A percentile compares a stretch with the other conserved stretches of the same genome.
Conservation (phyloP, 1,284 basidiomycete genomes). For the Malassezia sp. region DNA sequence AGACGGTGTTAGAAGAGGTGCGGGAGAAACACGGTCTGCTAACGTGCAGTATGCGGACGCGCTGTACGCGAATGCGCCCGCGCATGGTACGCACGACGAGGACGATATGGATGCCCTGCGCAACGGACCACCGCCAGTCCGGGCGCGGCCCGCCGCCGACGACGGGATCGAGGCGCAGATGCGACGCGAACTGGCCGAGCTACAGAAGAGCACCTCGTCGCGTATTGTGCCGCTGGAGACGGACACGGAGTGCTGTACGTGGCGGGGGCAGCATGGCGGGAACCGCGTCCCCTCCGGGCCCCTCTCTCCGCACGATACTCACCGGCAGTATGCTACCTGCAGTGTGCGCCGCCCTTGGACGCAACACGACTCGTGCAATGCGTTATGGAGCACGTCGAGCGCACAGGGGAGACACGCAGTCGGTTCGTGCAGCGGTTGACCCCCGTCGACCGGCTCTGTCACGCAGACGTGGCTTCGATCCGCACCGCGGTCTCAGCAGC, state of each 20-base stretch:
- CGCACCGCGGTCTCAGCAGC: neutral
- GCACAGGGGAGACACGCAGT: constrained; percentile 25
- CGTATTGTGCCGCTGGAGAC: constrained; percentile 7
- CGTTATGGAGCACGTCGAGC: constrained; percentile 24
- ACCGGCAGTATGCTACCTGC: constrained; percentile 16
- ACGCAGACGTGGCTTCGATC: constrained; percentile 7
- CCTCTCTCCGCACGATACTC: too few species aligned
- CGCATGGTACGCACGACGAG: constrained; percentile 1
- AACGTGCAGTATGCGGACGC: neutral
- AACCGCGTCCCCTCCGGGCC: too few species aligned
- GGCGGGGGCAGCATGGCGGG: neutral
- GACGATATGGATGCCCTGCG: constrained; percentile 27
- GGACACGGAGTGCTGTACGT: constrained; percentile 15
- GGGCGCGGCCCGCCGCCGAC: neutral
- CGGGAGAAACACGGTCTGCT: constrained; percentile 17
- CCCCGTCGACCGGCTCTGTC: constrained; percentile 7
- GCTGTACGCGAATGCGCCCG: neutral
- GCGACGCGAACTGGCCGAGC: constrained; percentile 25
- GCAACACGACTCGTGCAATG: constrained; percentile 2
- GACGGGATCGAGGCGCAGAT: constrained; percentile 39
- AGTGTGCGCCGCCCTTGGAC: constrained; percentile 16
- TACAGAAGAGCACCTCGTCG: neutral
- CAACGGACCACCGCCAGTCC: constrained; percentile 17
- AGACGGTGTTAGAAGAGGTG: constrained; percentile 33
- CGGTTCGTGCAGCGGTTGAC: constrained; percentile 15